phyloP scores from a whole-genome alignment of 2,329 filamentous ascomycete genomes.

The Trichoderma endophyticum region DNA sequence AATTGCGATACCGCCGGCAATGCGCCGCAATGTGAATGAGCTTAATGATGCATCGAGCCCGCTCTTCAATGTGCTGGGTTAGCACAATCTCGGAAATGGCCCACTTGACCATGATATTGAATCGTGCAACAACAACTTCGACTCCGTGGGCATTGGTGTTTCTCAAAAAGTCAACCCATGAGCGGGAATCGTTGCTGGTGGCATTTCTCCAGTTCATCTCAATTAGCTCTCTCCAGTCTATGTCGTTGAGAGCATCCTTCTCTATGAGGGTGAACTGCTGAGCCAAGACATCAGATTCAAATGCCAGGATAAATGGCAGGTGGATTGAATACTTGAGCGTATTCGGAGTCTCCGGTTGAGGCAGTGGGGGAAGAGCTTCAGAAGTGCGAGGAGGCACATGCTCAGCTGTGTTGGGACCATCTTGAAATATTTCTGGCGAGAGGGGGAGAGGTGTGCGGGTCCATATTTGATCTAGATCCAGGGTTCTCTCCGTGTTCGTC shows the following conservation, averaged over 20 bases:
- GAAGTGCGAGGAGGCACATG: conserved; percentile 29
- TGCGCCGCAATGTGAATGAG: conserved; percentile 77
- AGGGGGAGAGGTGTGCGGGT: conserved; percentile 28
- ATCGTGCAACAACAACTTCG: conserved; percentile 79
- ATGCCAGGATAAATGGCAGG: conserved; percentile 76
- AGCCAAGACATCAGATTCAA: conserved; percentile 73
- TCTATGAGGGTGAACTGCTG: conserved; percentile 84
- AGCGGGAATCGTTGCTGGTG: conserved; percentile 61
- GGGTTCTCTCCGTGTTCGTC: not conserved
- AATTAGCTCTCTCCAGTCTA: conserved; percentile 84
- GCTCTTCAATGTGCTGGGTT: conserved; percentile 67
- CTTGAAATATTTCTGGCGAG: conserved; percentile 46
- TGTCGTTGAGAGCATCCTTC: conserved; percentile 80
- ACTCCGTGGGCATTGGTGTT: conserved; percentile 71
- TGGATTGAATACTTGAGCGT: conserved; percentile 52
- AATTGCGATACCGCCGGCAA: conserved; percentile 74
- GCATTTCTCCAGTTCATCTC: conserved; percentile 78
- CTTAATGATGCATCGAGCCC: conserved; percentile 74
- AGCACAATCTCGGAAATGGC: conserved; percentile 75
- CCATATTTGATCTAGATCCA: conserved; percentile 14
- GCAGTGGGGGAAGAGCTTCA: conserved; percentile 37
- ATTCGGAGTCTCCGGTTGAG: conserved; percentile 30
- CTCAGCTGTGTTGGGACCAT: conserved; percentile 34
- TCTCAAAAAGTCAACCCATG: conserved; percentile 79
- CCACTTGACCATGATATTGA: conserved; percentile 89